Evolutionary conservation across 2,329 filamentous ascomycete species (phyloP).

Genomic region (Alternaria atra): DNA sequence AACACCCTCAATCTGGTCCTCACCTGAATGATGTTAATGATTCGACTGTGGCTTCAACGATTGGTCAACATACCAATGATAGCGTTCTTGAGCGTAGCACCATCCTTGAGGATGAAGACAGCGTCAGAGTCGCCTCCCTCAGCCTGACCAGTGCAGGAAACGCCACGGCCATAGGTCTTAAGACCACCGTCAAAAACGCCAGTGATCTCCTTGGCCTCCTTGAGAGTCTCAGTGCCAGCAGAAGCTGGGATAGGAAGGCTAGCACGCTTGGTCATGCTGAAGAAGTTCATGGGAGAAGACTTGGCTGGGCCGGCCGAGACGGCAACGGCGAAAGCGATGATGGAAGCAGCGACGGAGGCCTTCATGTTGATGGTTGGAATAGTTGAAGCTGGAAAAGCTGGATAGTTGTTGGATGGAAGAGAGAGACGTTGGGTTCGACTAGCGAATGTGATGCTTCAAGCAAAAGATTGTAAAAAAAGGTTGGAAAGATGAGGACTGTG

Average conservation of each 20-base stretch:
- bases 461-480: constrained; percentile 22
- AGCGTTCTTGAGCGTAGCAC: constrained; percentile 63
- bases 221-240: constrained; percentile 39
- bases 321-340: constrained; percentile 39
- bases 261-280: constrained; percentile 41
- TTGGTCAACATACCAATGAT: constrained; percentile 55
- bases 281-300: constrained; percentile 24
- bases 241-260: constrained; percentile 41
- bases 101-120: constrained; percentile 63
- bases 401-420: constrained; percentile 11
- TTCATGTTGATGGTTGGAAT: constrained; percentile 40
- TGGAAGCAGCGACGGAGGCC: constrained; percentile 37
- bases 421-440: constrained; percentile 25
- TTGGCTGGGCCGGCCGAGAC: constrained; percentile 39
- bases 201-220: constrained; percentile 30
- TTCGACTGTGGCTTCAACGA: background rate
- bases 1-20: constrained; percentile 54
- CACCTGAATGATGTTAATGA: constrained; percentile 29
- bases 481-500: constrained; percentile 13
- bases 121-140: constrained; percentile 59
- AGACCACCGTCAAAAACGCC: constrained; percentile 45
- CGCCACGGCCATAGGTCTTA: constrained; percentile 47
- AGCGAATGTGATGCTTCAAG: constrained; percentile 36
- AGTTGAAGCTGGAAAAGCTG: constrained; percentile 17
- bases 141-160: constrained; percentile 53